Evolutionary conservation across 345 rosid species (phyloP), one percentile per base, ranked within the genome.

Genomic region (Eucalyptus decipiens): DNA sequence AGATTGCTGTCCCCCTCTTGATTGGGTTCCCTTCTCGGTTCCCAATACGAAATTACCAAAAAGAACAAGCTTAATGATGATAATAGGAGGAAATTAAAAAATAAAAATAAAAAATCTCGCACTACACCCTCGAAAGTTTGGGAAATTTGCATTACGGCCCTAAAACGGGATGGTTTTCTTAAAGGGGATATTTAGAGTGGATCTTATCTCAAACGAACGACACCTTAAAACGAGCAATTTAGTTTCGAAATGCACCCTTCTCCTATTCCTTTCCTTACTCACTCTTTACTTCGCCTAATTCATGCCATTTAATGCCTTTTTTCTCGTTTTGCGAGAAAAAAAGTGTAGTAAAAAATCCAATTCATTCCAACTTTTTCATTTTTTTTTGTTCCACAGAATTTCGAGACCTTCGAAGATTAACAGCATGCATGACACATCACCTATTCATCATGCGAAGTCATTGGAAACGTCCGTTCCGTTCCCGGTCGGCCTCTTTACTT

Each of bases 231-330:
- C 0, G 14, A 11, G 13, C 7, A 19, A 72, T 8, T 72, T 34
- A 69, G 2, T 34, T 5, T 34, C 3, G 4, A 9, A 34, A 4
- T 2, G 7, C 5, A 13, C 2, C 8, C 0, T 3, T 11, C 8
- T 2, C 40, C 2, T 37, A 3, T 72, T 72, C 4, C 0, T 72
- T 72, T 11, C 12, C 4, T 0, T 0, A 11, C 3, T 37, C 5
- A 11, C 45, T 11, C 28, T 76, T 21, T 76, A 21, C 28, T 76
- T 40, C 0, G 5, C 47, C 4, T 2, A 43, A 37, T 37, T 21
- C 83, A 6, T 76, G 43, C 14, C 16, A 1, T 37, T 76, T 37
- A 23, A 72, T 6, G 8, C 2, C 1, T 5, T 72, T 72, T 72
- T 72, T 19, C 81, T 72, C 3, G 24, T 72, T 18, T 72, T 72